Conservation (phyloP, 2,329 filamentous ascomycete species). For the Didymosphaeria variabile region DNA sequence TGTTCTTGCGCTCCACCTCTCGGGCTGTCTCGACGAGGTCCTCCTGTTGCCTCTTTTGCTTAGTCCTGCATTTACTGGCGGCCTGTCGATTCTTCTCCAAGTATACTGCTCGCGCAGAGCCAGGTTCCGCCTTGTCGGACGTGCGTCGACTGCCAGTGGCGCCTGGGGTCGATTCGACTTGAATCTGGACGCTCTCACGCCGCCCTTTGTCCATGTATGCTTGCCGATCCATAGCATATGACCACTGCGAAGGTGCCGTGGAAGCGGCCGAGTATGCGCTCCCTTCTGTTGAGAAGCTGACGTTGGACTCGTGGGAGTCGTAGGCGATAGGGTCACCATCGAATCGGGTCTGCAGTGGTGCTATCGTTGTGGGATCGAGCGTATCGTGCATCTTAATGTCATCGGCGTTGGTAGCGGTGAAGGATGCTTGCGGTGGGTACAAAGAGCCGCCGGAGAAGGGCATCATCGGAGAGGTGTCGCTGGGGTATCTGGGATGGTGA, state of each 20-base stretch:
- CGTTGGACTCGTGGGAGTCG: neutral
- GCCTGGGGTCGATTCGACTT: constrained; percentile 11
- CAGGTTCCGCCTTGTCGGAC: constrained; percentile 32
- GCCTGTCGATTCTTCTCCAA: constrained; percentile 75
- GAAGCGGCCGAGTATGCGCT: constrained; percentile 2
- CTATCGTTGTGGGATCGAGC: constrained; percentile 10
- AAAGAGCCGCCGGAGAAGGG: neutral
- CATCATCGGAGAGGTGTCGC: neutral
- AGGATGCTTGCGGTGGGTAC: neutral
- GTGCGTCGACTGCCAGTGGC: constrained; percentile 25
- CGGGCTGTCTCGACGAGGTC: constrained; percentile 57
- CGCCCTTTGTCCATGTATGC: constrained; percentile 7
- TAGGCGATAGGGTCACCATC: constrained; percentile 10
- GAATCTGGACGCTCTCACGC: constrained; percentile 17
- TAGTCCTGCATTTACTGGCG: constrained; percentile 75
- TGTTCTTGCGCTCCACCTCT: constrained; percentile 40
- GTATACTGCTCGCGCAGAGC: constrained; percentile 42
- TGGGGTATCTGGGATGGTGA: neutral
- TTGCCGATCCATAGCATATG: neutral
- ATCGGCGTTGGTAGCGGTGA: constrained; percentile 13
- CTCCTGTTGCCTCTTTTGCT: constrained; percentile 66
- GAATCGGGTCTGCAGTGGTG: constrained; percentile 23
- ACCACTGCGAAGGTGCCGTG: neutral
- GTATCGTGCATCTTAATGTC: neutral
- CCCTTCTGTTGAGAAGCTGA: constrained; percentile 8